Percentiles rank a stretch among this genome's conserved stretches.
phyloP scores from a whole-genome alignment of 169 alveolate species.

The Cryptosporidium meleagridis region DNA sequence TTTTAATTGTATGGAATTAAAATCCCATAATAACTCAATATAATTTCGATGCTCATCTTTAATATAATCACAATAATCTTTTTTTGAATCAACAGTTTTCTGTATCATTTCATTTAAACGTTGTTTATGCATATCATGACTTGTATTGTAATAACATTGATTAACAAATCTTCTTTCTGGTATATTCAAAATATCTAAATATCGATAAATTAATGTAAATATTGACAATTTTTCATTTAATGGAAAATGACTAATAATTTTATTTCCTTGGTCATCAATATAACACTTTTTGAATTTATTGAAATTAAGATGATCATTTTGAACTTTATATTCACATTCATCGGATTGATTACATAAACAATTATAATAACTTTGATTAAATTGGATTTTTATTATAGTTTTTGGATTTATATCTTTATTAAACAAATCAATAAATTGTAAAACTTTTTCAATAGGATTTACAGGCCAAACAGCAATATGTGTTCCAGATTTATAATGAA shows the following conservation, averaged over 20 bases:
- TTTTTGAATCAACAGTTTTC: conserved; percentile 41
- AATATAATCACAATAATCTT: conserved; percentile 56
- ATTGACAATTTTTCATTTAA: conserved; percentile 5
- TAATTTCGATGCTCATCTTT: conserved; percentile 59
- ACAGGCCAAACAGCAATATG: conserved; percentile 63
- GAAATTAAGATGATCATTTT: too few relatives aligned
- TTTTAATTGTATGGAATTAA: conserved; percentile 30
- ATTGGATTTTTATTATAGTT: conserved; percentile 2
- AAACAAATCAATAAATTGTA: conserved; percentile 9
- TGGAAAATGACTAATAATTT: not conserved
- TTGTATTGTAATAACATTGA: conserved; percentile 6
- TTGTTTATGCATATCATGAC: conserved; percentile 20
- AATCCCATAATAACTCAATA: conserved; percentile 69
- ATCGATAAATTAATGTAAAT: conserved; percentile 49
- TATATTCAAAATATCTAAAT: conserved; percentile 45
- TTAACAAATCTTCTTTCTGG: conserved; percentile 62
- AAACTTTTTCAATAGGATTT: conserved; percentile 25
- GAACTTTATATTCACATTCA: not conserved
- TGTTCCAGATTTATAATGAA: conserved; percentile 32
- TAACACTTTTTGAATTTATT: conserved; percentile 13
- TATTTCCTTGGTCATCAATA: not conserved
- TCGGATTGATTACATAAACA: conserved; percentile 1
- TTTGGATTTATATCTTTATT: not conserved
- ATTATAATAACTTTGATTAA: conserved; percentile 9
- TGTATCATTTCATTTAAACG: conserved; percentile 47